These are phyloP conservation scores for Cladosporium halotolerans DNA, from an alignment of 2,329 filamentous ascomycete species.

Conservation along the genomic window DNA sequence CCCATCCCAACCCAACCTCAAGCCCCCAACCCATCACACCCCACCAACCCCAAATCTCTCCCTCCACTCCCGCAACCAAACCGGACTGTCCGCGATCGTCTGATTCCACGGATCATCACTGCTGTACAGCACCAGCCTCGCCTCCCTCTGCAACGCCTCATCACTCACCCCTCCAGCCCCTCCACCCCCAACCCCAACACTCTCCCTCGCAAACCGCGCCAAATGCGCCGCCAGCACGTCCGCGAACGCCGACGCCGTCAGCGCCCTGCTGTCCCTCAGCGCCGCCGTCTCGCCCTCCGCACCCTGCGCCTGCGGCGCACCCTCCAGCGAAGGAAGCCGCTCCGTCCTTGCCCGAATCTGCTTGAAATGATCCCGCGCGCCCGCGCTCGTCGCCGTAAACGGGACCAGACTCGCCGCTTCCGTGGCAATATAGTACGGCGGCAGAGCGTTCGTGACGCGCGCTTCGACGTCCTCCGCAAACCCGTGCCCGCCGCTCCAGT, in stretches of 20 bases:
- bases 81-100: conserved; percentile 28
- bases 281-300: neutral
- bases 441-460: conserved; percentile 6
- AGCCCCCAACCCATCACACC: neutral
- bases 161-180: conserved; percentile 30
- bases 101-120: conserved; percentile 42
- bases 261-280: neutral
- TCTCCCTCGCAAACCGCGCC: conserved; percentile 33
- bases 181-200: conserved; percentile 26
- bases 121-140: conserved; percentile 39
- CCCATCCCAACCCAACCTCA: neutral
- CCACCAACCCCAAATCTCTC: neutral
- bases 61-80: conserved; percentile 36
- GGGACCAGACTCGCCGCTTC: conserved; percentile 3
- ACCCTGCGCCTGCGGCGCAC: no score
- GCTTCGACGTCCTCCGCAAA: conserved; percentile 1
- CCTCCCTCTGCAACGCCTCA: conserved; percentile 39
- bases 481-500: conserved; percentile 6
- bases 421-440: conserved; percentile 2
- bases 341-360: neutral
- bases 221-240: conserved; percentile 39
- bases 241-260: conserved; percentile 33
- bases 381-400: conserved; percentile 6
- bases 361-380: conserved; percentile 2
- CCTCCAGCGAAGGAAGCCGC: no score